These are phyloP conservation scores for Mortierella sp. DNA, from an alignment of 371 early-diverging fungal species.

Conservation along the genomic window DNA sequence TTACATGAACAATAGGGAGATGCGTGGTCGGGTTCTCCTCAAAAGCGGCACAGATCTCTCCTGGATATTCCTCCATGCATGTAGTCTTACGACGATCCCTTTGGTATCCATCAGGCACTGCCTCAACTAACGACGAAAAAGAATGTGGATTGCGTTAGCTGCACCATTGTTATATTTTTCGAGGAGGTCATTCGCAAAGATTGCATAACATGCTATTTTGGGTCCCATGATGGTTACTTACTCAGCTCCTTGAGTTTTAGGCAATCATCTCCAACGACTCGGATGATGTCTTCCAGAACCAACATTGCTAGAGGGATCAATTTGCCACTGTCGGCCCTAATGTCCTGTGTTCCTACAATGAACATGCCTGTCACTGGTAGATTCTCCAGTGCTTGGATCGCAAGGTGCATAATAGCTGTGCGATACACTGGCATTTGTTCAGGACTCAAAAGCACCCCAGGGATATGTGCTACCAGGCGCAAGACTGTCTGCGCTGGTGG, in stretches of 20 bases:
- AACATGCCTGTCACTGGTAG: conserved; percentile 73
- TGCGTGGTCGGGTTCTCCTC: conserved; percentile 34
- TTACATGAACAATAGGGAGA: conserved; percentile 60
- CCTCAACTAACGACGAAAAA: conserved; percentile 63
- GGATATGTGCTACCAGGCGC: conserved; percentile 72
- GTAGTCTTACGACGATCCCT: conserved; percentile 66
- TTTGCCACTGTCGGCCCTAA: conserved; percentile 65
- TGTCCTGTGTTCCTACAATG: conserved; percentile 79
- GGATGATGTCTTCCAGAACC: conserved; percentile 78
- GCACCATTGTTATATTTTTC: too few species aligned
- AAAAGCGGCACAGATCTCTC: conserved; percentile 38
- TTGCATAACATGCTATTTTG: too few species aligned
- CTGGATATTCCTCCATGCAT: conserved; percentile 35
- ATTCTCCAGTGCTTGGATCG: conserved; percentile 61
- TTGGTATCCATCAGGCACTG: conserved; percentile 85
- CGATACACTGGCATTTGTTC: conserved; percentile 69
- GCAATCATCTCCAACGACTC: conserved; percentile 60
- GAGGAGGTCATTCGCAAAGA: too few species aligned
- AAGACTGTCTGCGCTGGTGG: conserved; percentile 63
- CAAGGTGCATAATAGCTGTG: conserved; percentile 67
- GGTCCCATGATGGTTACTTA: conserved; percentile 14
- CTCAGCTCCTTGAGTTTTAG: conserved; percentile 78
- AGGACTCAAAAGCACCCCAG: conserved; percentile 51
- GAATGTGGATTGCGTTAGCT: too few species aligned
- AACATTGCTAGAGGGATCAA: conserved; percentile 83